These are phyloP conservation scores for Cordyceps javanica DNA, from an alignment of 2,329 filamentous ascomycete genomes.

Conservation along the genomic window DNA sequence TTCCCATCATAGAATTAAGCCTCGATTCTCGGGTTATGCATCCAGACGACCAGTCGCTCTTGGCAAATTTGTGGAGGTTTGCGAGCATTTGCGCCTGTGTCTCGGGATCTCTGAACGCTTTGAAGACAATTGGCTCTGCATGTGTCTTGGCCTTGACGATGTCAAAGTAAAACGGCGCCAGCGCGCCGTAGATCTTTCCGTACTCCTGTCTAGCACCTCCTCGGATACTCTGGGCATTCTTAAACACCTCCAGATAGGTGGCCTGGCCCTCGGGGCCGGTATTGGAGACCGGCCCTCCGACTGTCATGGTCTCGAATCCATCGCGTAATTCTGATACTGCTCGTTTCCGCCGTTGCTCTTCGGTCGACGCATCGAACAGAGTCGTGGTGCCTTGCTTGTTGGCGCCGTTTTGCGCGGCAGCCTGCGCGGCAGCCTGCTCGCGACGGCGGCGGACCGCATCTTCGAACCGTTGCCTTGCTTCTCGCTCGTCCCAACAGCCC, in stretches of 20 bases:
- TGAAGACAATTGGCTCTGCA: slow-evolving; percentile 78
- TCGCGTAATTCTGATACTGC: slow-evolving; percentile 38
- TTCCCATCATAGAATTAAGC: slow-evolving; percentile 64
- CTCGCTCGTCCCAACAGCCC: slow-evolving; percentile 85
- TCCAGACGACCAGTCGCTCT: slow-evolving; percentile 73
- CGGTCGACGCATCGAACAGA: slow-evolving; percentile 66
- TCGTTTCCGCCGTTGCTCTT: slow-evolving; percentile 53
- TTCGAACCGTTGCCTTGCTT: slow-evolving; percentile 76
- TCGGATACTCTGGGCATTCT: slow-evolving; percentile 67
- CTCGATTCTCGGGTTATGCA: slow-evolving; percentile 66
- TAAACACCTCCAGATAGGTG: slow-evolving; percentile 62
- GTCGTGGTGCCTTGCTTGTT: slow-evolving; percentile 38
- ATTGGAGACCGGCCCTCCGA: slow-evolving; percentile 37
- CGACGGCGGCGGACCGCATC: slow-evolving; percentile 57
- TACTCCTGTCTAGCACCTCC: slow-evolving; percentile 86
- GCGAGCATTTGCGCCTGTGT: slow-evolving; percentile 84
- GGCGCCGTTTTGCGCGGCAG: slow-evolving; percentile 17
- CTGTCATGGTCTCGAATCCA: slow-evolving; percentile 73
- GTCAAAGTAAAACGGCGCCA: slow-evolving; percentile 86
- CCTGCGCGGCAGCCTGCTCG: slow-evolving; percentile 39
- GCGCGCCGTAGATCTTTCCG: slow-evolving; percentile 79
- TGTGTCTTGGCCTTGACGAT: slow-evolving; percentile 65
- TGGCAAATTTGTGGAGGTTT: slow-evolving; percentile 71
- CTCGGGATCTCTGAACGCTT: slow-evolving; percentile 80
- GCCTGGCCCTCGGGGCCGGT: slow-evolving; percentile 52